Evolutionary conservation across 2,329 filamentous ascomycete genomes (phyloP).

Genomic region (Fusarium solani-melongenae): DNA sequence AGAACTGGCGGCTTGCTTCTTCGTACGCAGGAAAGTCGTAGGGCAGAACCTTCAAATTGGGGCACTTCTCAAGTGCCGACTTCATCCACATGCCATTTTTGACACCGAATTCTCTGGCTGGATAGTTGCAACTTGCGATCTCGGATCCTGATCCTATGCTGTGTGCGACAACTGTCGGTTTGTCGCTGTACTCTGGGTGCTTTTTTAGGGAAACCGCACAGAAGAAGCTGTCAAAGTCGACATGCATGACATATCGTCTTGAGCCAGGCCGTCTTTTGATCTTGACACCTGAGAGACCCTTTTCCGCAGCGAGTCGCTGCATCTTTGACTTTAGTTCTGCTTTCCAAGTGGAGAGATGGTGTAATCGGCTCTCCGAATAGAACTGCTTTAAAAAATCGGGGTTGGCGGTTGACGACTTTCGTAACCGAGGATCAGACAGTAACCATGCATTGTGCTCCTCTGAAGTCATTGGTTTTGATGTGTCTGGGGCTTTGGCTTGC

Average conservation of each 20-base stretch:
- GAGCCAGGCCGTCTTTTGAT: constrained; percentile 68
- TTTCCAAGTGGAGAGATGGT: constrained; percentile 97
- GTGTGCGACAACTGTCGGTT: constrained; percentile 90
- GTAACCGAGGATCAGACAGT: constrained; percentile 83
- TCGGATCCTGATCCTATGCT: constrained; percentile 87
- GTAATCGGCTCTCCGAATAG: constrained; percentile 92
- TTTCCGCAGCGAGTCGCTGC: constrained; percentile 82
- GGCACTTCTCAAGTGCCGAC: constrained; percentile 82
- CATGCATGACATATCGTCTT: constrained; percentile 88
- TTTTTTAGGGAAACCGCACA: constrained; percentile 89
- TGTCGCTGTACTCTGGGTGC: constrained; percentile 78
- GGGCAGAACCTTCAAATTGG: constrained; percentile 87
- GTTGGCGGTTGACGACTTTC: constrained; percentile 91
- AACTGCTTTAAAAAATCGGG: constrained; percentile 94
- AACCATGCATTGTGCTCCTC: constrained; percentile 93
- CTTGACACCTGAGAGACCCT: constrained; percentile 57
- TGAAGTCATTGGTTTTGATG: constrained; percentile 77
- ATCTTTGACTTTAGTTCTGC: constrained; percentile 90
- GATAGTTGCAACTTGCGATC: constrained; percentile 98
- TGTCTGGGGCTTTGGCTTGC: constrained; percentile 14
- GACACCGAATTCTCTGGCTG: constrained; percentile 84
- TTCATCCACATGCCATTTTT: constrained; percentile 99
- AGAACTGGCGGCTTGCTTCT: constrained; percentile 88
- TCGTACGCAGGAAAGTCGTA: constrained; percentile 98
- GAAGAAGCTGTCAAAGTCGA: constrained; percentile 99